These are phyloP conservation scores for Fistulinella prunicolor DNA, from an alignment of 768 basidiomycete genomes.

Conservation along the genomic window DNA sequence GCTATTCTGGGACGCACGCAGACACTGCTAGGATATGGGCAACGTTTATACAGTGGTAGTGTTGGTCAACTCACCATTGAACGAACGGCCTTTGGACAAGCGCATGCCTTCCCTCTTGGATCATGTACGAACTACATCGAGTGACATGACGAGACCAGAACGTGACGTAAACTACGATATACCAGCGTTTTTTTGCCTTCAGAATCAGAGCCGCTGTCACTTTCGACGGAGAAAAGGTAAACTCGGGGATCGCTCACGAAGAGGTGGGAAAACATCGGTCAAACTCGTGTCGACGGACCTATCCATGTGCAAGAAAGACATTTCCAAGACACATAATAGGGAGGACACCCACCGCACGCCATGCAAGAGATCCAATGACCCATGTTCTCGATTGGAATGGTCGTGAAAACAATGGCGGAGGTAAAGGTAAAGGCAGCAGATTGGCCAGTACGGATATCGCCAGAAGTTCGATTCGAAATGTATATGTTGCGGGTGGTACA, in stretches of 20 bases:
- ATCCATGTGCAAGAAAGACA: slow-evolving; percentile 55
- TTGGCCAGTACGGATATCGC: slow-evolving; percentile 58
- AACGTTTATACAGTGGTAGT: no score
- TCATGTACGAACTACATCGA: no score
- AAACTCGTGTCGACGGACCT: not conserved
- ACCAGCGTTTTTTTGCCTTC: slow-evolving; percentile 45
- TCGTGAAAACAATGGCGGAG: slow-evolving; percentile 35
- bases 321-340: slow-evolving; percentile 61
- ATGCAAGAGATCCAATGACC: slow-evolving; percentile 39
- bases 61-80: no score
- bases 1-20: no score
- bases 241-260: slow-evolving; percentile 42
- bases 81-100: no score
- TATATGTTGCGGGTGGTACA: no score
- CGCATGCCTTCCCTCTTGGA: no score
- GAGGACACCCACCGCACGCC: slow-evolving; percentile 51
- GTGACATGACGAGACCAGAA: no score
- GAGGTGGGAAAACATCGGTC: not conserved
- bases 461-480: slow-evolving; percentile 65
- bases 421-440: slow-evolving; percentile 49
- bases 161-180: slow-evolving; percentile 44
- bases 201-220: slow-evolving; percentile 44
- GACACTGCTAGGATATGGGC: no score
- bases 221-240: slow-evolving; percentile 51
- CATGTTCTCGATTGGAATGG: slow-evolving; percentile 46